phyloP scores from a whole-genome alignment of 2,329 filamentous ascomycete species.

The Monosporascus sp. region DNA sequence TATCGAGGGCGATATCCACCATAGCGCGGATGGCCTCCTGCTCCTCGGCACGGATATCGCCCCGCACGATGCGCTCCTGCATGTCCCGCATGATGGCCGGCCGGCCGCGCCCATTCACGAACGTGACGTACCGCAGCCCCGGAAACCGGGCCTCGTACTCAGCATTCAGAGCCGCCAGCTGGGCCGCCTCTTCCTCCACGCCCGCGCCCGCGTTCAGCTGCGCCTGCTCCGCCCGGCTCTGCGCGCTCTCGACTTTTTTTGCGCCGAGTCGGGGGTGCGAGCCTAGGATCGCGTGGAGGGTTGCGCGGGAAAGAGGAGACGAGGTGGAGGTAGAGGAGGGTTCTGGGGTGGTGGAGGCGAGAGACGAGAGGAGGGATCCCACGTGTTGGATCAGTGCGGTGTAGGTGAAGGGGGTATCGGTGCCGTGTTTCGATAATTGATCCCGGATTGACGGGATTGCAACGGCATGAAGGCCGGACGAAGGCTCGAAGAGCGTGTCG shows the following conservation, averaged over 20 bases:
- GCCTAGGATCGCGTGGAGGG: conserved; percentile 67
- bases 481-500: conserved; percentile 82
- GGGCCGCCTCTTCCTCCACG: conserved; percentile 49
- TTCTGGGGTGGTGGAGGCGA: conserved; percentile 35
- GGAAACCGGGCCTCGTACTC: conserved; percentile 80
- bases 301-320: conserved; percentile 39
- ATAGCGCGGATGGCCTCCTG: conserved; percentile 77
- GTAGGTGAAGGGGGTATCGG: conserved; percentile 55
- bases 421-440: conserved; percentile 10
- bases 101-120: conserved; percentile 76
- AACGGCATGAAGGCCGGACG: conserved; percentile 65
- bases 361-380: conserved; percentile 53
- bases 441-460: conserved; percentile 60
- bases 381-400: conserved; percentile 62
- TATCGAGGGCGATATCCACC: conserved; percentile 83
- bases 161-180: conserved; percentile 59
- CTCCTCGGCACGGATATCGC: conserved; percentile 62
- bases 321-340: conserved; percentile 24
- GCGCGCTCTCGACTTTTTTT: conserved; percentile 73
- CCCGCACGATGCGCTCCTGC: conserved; percentile 63
- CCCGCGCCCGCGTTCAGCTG: conserved; percentile 52
- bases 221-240: conserved; percentile 78
- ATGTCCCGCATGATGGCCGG: conserved; percentile 78
- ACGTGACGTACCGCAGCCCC: conserved; percentile 82
- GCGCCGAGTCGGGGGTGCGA: conserved; percentile 81